Conservation (phyloP, 78 protist species). For the Tieghemostelium lacteum region DNA sequence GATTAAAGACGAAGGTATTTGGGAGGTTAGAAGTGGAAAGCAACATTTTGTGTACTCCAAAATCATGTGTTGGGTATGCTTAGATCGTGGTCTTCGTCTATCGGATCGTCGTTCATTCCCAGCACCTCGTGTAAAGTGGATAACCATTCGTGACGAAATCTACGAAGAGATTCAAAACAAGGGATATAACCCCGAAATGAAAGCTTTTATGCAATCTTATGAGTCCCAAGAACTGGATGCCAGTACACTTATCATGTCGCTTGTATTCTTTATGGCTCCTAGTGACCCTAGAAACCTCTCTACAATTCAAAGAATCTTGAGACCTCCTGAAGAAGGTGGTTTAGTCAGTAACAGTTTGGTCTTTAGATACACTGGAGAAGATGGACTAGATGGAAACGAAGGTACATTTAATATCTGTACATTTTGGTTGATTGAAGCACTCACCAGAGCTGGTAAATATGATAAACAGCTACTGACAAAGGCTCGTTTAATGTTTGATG, state of each 20-base stretch:
- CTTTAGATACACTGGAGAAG: constrained; percentile 57
- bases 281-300: constrained; percentile 40
- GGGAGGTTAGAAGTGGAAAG: constrained; percentile 82
- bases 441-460: constrained; percentile 1
- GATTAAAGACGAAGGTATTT: constrained; percentile 72
- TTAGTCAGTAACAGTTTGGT: constrained; percentile 66
- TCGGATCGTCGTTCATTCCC: constrained; percentile 77
- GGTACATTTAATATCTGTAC: constrained; percentile 81
- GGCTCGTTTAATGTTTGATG: constrained; percentile 79
- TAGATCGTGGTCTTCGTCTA: constrained; percentile 75
- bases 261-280: constrained; percentile 81
- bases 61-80: constrained; percentile 81
- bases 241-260: constrained; percentile 71
- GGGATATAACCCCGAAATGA: constrained; percentile 23
- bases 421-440: constrained; percentile 68
- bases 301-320: constrained; percentile 31
- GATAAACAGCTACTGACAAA: constrained; percentile 4
- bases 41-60: constrained; percentile 75
- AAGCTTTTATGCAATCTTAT: constrained; percentile 67
- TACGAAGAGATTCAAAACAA: constrained; percentile 67
- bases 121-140: constrained; percentile 73
- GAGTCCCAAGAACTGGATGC: constrained; percentile 72
- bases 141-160: constrained; percentile 21
- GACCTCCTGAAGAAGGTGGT: constrained; percentile 76
- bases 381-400: constrained; percentile 55